Evolutionary conservation across 1,284 basidiomycete species (phyloP), one percentile per base, ranked within the genome.

Genomic region (Rhodofomes roseus): DNA sequence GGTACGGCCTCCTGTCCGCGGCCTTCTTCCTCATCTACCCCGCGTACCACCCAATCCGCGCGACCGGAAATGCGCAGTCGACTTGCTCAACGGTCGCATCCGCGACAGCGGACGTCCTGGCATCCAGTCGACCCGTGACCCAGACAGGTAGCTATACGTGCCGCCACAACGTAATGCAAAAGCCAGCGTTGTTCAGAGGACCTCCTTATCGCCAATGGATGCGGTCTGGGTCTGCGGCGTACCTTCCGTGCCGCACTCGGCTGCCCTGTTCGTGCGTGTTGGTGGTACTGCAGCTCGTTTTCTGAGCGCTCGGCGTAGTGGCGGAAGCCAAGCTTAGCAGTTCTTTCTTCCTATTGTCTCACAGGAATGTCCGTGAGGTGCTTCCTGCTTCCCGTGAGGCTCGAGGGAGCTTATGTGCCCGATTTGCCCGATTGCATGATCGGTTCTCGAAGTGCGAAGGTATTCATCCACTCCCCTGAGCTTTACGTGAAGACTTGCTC

Each of bases 401-500:
- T 31, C 48, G 4, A 8, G 12, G 23, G 27, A 22, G 9, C 18
- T 16, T 36, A 52, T 34, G 50, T 52, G 18, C 31, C 50, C 50
- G 50, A 52, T 52, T 37, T 36, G 18, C 50, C 50, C 50, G 50
- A 52, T 52, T 36, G 29, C 50, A 52, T 36, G 50, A 52, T 52
- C 14, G 14, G 6, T 52, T 5, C 16, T 29, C 23, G 4, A 18
- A 48, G 1, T 29, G 46, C 2, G 12, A 22, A 16, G 25, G 46
- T 6, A 18, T 39, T 14, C 37, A 25, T 48, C 29, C 2, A 5
- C 22, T 29, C 14, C 27, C 46, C 46, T 22, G 46, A 20, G n/a
- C 9, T 23, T 14, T n/a, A 5, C 22, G 23, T 22, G 23, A 12
- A 44, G n/a, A 23, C 23, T n/a, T 48, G 25, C 14, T 23, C 3